phyloP scores from a whole-genome alignment of 164 flowering plant species.

The Umbellularia californica region DNA sequence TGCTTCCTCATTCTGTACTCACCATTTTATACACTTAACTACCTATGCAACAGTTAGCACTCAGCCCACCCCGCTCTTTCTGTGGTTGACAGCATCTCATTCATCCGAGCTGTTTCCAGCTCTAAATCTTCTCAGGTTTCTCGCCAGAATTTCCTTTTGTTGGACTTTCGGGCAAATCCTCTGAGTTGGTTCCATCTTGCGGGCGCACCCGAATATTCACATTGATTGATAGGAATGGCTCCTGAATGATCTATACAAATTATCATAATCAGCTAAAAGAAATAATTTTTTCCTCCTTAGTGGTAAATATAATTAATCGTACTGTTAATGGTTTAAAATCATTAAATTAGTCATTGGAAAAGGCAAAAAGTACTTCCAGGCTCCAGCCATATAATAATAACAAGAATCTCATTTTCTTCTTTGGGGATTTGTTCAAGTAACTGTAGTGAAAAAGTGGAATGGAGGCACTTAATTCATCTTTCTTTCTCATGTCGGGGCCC shows the following conservation, averaged over 20 bases:
- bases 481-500: too few relatives aligned
- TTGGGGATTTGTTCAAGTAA: too few relatives aligned
- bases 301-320: too few relatives aligned
- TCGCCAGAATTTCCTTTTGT: constrained; percentile 37
- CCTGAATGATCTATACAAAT: constrained; percentile 34
- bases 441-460: too few relatives aligned
- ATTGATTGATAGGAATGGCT: constrained; percentile 47
- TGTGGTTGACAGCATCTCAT: neutral
- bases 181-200: constrained; percentile 58
- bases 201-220: constrained; percentile 56
- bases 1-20: constrained; percentile 5
- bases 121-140: constrained; percentile 20
- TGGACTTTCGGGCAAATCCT: constrained; percentile 53
- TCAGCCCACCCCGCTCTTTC: constrained; percentile 6
- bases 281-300: too few relatives aligned
- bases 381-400: too few relatives aligned
- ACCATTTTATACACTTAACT: constrained; percentile 28
- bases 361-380: too few relatives aligned
- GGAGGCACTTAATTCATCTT: too few relatives aligned
- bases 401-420: too few relatives aligned
- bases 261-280: neutral
- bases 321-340: too few relatives aligned
- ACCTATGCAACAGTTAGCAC: constrained; percentile 29
- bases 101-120: constrained; percentile 14
- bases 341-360: too few relatives aligned